Evolutionary conservation across 2,329 filamentous ascomycete genomes (phyloP).

Genomic region (Xylariales sp.): DNA sequence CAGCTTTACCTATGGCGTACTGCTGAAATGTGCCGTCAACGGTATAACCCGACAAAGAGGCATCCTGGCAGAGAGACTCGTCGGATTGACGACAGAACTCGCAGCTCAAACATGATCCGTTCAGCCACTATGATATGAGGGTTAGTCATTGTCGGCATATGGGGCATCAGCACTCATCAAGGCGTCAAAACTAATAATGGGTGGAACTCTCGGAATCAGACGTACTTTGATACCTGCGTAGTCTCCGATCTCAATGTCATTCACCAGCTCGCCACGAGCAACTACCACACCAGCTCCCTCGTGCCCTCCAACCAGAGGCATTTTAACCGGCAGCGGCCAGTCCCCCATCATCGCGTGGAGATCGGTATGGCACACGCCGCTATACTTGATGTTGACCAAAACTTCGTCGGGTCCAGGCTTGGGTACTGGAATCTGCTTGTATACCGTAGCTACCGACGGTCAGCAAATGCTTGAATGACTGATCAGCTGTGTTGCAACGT

Average conservation of each 20-base stretch:
- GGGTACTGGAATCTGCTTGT: constrained; percentile 77
- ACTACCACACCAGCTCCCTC: constrained; percentile 81
- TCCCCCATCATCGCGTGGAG: constrained; percentile 77
- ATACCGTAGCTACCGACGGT: constrained; percentile 49
- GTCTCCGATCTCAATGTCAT: constrained; percentile 76
- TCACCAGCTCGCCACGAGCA: constrained; percentile 69
- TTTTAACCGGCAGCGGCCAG: constrained; percentile 79
- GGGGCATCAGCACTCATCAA: too few species aligned
- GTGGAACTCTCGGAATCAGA: too few species aligned
- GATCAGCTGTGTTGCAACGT: neutral
- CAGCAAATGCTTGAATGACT: neutral
- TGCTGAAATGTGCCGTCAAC: constrained; percentile 93
- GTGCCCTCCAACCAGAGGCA: constrained; percentile 83
- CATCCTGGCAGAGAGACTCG: constrained; percentile 75
- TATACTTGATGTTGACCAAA: constrained; percentile 85
- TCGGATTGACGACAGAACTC: constrained; percentile 76
- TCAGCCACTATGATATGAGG: too few species aligned
- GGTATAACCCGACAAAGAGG: constrained; percentile 81
- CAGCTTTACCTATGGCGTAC: constrained; percentile 82
- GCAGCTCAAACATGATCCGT: constrained; percentile 79
- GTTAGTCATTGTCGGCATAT: too few species aligned
- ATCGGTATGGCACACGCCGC: constrained; percentile 88
- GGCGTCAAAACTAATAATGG: too few species aligned
- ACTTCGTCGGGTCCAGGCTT: constrained; percentile 85
- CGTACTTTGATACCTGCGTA: constrained; percentile 86